phyloP scores from a whole-genome alignment of 2,329 filamentous ascomycete species.

The Lecanicillium sp. region DNA sequence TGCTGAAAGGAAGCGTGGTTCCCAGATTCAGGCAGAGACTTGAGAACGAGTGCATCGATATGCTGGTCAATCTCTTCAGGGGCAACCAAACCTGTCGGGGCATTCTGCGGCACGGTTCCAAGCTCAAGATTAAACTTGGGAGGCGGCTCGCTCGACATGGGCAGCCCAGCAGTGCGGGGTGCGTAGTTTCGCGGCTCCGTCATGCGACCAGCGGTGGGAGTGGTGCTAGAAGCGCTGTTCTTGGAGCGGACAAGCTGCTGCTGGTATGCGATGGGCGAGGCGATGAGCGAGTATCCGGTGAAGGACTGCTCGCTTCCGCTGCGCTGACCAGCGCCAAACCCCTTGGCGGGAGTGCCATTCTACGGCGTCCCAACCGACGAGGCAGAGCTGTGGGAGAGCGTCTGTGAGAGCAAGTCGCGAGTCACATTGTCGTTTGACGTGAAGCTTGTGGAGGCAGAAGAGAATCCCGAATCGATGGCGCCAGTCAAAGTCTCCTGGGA shows the following conservation, averaged over 20 bases:
- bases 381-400: slow-evolving; percentile 10
- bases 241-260: background rate
- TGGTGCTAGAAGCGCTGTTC: slow-evolving; percentile 8
- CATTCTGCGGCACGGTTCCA: slow-evolving; percentile 3
- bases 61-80: background rate
- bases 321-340: background rate
- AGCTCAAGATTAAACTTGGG: slow-evolving; percentile 32
- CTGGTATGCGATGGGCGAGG: background rate
- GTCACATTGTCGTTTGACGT: background rate
- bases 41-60: background rate
- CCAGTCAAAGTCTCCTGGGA: background rate
- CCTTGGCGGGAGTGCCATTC: slow-evolving; percentile 14
- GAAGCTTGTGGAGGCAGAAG: slow-evolving; percentile 1
- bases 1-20: slow-evolving; percentile 14
- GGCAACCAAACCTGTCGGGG: background rate
- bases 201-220: slow-evolving; percentile 18
- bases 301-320: background rate
- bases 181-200: slow-evolving; percentile 39
- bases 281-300: background rate
- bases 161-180: slow-evolving; percentile 27
- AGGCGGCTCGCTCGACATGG: slow-evolving; percentile 25
- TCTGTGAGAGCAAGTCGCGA: slow-evolving; percentile 3
- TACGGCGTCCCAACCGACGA: slow-evolving; percentile 14
- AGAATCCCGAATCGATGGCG: background rate
- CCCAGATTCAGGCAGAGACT: background rate